A percentile compares a stretch with the other conserved stretches of the same genome.
Conservation (phyloP, 192 early-diverging fungal genomes). For the Coemansia sp. region DNA sequence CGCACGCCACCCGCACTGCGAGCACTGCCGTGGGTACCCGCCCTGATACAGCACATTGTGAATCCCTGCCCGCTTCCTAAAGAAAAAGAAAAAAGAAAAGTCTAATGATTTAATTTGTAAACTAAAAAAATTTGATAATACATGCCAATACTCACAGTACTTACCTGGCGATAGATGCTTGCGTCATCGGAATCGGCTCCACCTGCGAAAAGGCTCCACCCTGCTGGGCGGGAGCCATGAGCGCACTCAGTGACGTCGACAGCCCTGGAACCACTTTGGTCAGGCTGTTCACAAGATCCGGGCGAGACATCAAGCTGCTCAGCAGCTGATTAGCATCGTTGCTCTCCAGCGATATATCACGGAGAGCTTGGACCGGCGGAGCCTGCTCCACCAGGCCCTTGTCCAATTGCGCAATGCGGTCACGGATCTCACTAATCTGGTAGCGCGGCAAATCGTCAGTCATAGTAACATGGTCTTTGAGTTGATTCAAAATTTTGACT, state of each 20-base stretch:
- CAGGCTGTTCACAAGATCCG: constrained; percentile 42
- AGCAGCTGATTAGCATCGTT: constrained; percentile 33
- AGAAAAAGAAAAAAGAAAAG: constrained; percentile 12
- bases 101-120: neutral
- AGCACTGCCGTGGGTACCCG: constrained; percentile 75
- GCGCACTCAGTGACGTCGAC: constrained; percentile 28
- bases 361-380: constrained; percentile 11
- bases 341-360: neutral
- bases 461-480: constrained; percentile 32
- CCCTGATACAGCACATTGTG: constrained; percentile 73
- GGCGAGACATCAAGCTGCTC: constrained; percentile 40
- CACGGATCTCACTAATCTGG: constrained; percentile 27
- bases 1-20: constrained; percentile 91
- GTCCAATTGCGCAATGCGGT: constrained; percentile 31
- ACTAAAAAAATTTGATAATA: neutral
- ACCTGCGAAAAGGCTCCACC: constrained; percentile 27
- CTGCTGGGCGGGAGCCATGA: constrained; percentile 24
- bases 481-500: constrained; percentile 31
- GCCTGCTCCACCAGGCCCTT: constrained; percentile 1
- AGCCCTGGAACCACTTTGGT: constrained; percentile 43
- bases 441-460: constrained; percentile 21
- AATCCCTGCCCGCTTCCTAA: constrained; percentile 62
- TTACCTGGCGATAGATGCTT: constrained; percentile 49
- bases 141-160: constrained; percentile 8
- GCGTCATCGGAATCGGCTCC: constrained; percentile 42